A percentile compares a stretch with the other conserved stretches of the same genome.
These are phyloP conservation scores for Alternaria arbusti DNA, from an alignment of 2,329 filamentous ascomycete genomes.

Conservation along the genomic window DNA sequence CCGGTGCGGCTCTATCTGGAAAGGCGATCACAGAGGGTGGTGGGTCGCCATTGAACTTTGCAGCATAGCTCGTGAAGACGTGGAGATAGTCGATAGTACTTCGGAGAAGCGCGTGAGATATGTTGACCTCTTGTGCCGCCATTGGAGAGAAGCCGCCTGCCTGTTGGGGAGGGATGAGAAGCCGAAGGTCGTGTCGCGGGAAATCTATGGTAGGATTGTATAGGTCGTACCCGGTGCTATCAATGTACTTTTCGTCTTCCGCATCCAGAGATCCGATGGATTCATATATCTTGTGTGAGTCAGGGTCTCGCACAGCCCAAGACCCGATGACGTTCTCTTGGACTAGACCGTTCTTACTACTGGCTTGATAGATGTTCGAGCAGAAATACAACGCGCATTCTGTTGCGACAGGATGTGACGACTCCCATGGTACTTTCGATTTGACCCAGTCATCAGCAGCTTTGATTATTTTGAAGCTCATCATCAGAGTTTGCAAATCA, in stretches of 20 bases:
- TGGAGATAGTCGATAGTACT: neutral
- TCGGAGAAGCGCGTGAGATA: constrained; percentile 1
- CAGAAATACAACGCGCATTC: constrained; percentile 20
- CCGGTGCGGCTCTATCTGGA: neutral
- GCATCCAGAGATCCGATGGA: neutral
- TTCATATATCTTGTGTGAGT: neutral
- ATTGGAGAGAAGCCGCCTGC: neutral
- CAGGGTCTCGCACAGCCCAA: constrained; percentile 7
- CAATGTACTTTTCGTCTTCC: neutral
- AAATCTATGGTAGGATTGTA: neutral
- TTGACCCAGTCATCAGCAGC: constrained; percentile 7
- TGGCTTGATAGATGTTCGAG: constrained; percentile 12
- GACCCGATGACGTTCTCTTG: neutral
- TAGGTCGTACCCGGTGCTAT: neutral
- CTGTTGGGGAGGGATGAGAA: neutral
- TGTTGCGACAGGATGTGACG: constrained; percentile 5
- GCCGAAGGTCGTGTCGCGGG: neutral
- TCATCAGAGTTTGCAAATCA: neutral
- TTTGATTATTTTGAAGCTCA: neutral
- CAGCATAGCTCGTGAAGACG: neutral
- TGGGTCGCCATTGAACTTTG: accelerated
- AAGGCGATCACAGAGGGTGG: neutral
- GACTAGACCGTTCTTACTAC: neutral
- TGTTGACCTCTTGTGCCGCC: neutral
- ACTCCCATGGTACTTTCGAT: constrained; percentile 1